Evolutionary conservation across 768 basidiomycete species (phyloP), one percentile per base, ranked within the genome.

Genomic region (Phylloporus sp.): DNA sequence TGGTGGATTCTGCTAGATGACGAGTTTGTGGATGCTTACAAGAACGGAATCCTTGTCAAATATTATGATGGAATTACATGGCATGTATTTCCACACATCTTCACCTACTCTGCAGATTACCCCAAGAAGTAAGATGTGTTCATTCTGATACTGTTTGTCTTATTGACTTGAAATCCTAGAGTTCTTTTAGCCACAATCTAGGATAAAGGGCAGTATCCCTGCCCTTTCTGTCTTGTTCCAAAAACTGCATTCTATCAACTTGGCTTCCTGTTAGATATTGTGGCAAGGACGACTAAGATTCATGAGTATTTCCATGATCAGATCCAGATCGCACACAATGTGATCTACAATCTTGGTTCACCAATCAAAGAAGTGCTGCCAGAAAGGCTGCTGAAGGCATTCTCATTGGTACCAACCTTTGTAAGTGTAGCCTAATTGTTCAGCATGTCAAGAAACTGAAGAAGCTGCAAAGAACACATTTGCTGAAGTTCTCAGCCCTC

Each of bases 401-500:
- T 26, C 5, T 54, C 45, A 6, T n/a, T 49, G 6, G 49, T 54
- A 5, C 53, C 53, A n/a, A 54, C 53, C 2, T 13, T 54, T 6
- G 53, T 54, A 17, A 43, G 53, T 4, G n/a, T n/a, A 14, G 13
- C 28, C 28, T 29, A 29, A n/a, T n/a, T 14, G 13, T 3, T 38
- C 31, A 70, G 69, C 71, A 68, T 48, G 17, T 26, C 8, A 3
- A 10, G 11, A 9, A 3, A 11, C 26, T 39, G 24, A 39, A 6
- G 8, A 4, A 52, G 65, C 4, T 70, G 72, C 47, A 65, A 61
- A 0, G 47, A 55, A 5, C n/a, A 14, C 38, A 2, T 39, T 39
- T 11, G 26, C 38, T 18, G 26, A 40, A 17, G 20, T 40, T 11
- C 38, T 40, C 3, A 18, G 26, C 5, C 3, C 38, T 4, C 26